A percentile compares a stretch with the other conserved stretches of the same genome.
Conservation (phyloP, 176 grass and related monocot species). For the Aegilops bicornis region DNA sequence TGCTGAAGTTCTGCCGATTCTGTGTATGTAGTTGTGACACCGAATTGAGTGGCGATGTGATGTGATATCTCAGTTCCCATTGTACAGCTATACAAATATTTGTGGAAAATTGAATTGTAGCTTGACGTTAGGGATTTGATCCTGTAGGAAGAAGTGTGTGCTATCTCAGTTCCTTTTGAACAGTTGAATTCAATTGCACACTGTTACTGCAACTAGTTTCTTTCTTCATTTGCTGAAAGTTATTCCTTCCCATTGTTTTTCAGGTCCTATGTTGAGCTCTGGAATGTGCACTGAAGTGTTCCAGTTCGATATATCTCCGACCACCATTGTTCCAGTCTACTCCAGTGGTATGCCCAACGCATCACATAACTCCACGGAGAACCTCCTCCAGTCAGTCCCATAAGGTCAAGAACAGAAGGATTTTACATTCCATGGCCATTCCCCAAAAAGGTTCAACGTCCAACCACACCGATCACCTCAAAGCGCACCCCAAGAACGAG, state of each 20-base stretch:
- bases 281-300: conserved; percentile 99
- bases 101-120: not conserved
- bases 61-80: not conserved
- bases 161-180: not conserved
- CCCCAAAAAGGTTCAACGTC: conserved; percentile 53
- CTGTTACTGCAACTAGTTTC: not conserved
- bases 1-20: not conserved
- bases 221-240: not conserved
- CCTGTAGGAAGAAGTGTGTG: too few species aligned
- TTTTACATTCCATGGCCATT: conserved; percentile 64
- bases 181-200: not conserved
- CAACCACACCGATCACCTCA: conserved; percentile 54
- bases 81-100: not conserved
- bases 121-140: not conserved
- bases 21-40: not conserved
- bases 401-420: conserved; percentile 64
- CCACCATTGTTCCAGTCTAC: conserved; percentile 52
- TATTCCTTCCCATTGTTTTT: conserved; percentile 9
- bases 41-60: too few species aligned
- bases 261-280: conserved; percentile 75
- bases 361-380: conserved; percentile 44
- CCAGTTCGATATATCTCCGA: conserved; percentile 64
- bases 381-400: conserved; percentile 13
- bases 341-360: conserved; percentile 38
- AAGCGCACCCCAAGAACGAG: conserved; percentile 31